Conservation (phyloP, 2,329 filamentous ascomycete genomes). For the Colletotrichum tabaci region DNA sequence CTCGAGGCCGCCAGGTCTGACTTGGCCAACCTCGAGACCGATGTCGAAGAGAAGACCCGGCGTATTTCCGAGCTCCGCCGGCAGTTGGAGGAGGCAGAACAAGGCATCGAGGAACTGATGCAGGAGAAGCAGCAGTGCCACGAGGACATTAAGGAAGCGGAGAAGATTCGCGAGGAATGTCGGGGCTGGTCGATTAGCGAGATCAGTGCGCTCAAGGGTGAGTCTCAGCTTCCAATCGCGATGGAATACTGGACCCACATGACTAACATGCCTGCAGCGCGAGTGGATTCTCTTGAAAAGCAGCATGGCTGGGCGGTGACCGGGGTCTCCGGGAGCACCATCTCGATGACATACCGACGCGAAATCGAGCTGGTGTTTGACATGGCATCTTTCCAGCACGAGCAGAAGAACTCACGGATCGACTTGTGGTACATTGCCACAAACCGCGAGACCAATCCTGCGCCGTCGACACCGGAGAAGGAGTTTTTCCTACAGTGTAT, state of each 20-base stretch:
- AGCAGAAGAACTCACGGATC: slow-evolving; percentile 68
- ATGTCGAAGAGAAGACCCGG: slow-evolving; percentile 78
- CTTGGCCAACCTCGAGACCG: slow-evolving; percentile 74
- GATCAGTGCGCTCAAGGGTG: slow-evolving; percentile 84
- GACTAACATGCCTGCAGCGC: slow-evolving; percentile 67
- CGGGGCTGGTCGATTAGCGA: slow-evolving; percentile 90
- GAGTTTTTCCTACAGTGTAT: slow-evolving; percentile 84
- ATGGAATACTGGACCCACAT: background rate
- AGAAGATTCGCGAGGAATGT: slow-evolving; percentile 88
- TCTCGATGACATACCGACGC: slow-evolving; percentile 82
- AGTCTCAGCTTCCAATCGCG: slow-evolving; percentile 20
- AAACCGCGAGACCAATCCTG: slow-evolving; percentile 65
- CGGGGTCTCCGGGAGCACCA: slow-evolving; percentile 70
- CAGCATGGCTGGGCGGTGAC: slow-evolving; percentile 80
- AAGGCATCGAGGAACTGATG: slow-evolving; percentile 72
- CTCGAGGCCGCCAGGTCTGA: slow-evolving; percentile 80
- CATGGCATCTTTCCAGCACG: slow-evolving; percentile 70
- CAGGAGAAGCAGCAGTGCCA: slow-evolving; percentile 79
- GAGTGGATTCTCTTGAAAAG: slow-evolving; percentile 76
- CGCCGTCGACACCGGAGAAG: slow-evolving; percentile 74
- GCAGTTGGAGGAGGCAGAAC: slow-evolving; percentile 78
- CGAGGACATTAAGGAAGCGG: slow-evolving; percentile 84
- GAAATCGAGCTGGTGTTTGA: slow-evolving; percentile 84
- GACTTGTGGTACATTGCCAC: slow-evolving; percentile 80
- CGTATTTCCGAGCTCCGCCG: slow-evolving; percentile 77